Percentiles rank a stretch among this genome's conserved stretches.
These are phyloP conservation scores for Solanum aculeatissimum DNA, from an alignment of 305 asterid species.

Conservation along the genomic window DNA sequence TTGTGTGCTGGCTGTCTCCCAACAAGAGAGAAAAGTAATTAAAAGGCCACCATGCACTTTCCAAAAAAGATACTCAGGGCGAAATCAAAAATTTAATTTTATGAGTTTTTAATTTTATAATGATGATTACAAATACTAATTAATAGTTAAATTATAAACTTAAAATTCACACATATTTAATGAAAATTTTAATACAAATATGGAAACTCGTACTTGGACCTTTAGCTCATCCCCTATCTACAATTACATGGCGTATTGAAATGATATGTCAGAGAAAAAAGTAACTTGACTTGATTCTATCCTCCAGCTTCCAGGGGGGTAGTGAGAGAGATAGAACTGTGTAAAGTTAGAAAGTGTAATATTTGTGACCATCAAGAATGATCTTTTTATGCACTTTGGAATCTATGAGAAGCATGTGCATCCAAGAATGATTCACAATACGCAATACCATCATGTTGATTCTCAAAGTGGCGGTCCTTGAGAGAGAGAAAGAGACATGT, in stretches of 20 bases:
- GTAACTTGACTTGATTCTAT: neutral
- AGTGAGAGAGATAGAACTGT: neutral
- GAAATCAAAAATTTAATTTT: neutral
- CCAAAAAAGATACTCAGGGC: neutral
- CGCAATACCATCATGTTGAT: neutral
- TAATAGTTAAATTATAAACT: neutral
- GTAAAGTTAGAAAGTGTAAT: neutral
- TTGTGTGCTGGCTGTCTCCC: neutral
- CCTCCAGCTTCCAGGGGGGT: neutral
- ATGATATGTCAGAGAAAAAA: neutral
- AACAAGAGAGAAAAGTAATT: neutral
- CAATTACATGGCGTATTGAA: neutral
- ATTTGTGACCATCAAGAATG: neutral
- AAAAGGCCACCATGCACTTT: neutral
- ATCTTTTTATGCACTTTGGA: conserved; percentile 6
- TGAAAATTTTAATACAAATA: too few species aligned
- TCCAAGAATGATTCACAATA: neutral
- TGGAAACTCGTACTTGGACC: accelerated
- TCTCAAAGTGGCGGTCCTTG: conserved; percentile 17
- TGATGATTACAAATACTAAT: too few species aligned
- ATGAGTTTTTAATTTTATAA: too few species aligned
- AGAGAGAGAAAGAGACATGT: neutral
- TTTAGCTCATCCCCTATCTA: neutral
- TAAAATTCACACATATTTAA: neutral
- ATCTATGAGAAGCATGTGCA: conserved; percentile 7